Percentiles rank a stretch among this genome's conserved stretches.
Evolutionary conservation across 306 rosid species (phyloP).

Genomic region (Lathyrus aphaca): DNA sequence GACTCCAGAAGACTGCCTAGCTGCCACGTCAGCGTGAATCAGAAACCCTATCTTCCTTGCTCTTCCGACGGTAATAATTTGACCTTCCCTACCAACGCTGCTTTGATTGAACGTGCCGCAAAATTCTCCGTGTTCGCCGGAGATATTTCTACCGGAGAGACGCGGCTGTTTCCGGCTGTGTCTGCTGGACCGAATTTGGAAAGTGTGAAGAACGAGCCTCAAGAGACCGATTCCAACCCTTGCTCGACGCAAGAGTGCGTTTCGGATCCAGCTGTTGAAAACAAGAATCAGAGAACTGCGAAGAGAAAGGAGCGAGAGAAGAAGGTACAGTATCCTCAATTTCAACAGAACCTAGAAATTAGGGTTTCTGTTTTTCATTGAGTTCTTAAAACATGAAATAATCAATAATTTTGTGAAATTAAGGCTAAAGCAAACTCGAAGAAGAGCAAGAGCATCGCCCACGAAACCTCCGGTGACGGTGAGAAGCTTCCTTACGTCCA

Average conservation of each 20-base stretch:
- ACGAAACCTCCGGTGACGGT: constrained; percentile 59
- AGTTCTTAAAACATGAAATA: constrained; percentile 15
- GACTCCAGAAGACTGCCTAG: constrained; percentile 30
- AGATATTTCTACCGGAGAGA: constrained; percentile 57
- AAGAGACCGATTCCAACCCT: constrained; percentile 75
- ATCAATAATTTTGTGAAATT: constrained; percentile 33
- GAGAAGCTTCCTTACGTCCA: constrained; percentile 86
- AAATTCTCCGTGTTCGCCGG: constrained; percentile 67
- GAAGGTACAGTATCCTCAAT: constrained; percentile 53
- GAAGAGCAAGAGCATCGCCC: constrained; percentile 65
- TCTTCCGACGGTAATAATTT: constrained; percentile 55
- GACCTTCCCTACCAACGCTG: constrained; percentile 58
- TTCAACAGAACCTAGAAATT: constrained; percentile 7
- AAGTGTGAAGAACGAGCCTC: constrained; percentile 83
- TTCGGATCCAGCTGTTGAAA: constrained; percentile 58
- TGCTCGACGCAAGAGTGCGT: constrained; percentile 52
- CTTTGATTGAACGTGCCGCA: constrained; percentile 69
- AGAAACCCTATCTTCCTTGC: constrained; percentile 44
- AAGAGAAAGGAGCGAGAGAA: constrained; percentile 96
- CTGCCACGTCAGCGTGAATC: constrained; percentile 39
- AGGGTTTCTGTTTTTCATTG: constrained; percentile 49
- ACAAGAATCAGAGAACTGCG: constrained; percentile 54
- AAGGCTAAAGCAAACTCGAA: constrained; percentile 68
- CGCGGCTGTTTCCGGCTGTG: constrained; percentile 41
- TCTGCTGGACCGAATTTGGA: constrained; percentile 56